A percentile compares a stretch with the other conserved stretches of the same genome.
These are phyloP conservation scores for Tetradesmus lagerheimii DNA, from an alignment of 139 green algal species.

Conservation along the genomic window DNA sequence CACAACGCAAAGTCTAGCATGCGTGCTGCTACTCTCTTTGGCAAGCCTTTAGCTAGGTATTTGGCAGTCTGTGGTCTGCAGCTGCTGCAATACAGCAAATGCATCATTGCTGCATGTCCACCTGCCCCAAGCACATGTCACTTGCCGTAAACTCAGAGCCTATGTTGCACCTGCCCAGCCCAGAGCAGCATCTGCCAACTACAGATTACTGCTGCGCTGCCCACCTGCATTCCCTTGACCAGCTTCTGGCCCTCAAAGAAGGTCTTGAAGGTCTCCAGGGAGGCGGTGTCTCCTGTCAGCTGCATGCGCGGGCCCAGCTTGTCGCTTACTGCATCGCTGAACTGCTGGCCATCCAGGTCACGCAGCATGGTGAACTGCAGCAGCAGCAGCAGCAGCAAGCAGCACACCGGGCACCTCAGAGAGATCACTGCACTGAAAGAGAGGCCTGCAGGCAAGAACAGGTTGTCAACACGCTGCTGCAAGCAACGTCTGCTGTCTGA, in stretches of 20 bases:
- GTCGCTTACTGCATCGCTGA: slow-evolving; percentile 82
- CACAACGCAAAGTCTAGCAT: background rate
- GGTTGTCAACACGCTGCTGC: too few species aligned
- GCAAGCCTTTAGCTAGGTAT: background rate
- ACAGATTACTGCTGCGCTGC: background rate
- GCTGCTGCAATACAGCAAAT: too few species aligned
- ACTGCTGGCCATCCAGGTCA: slow-evolving; percentile 80
- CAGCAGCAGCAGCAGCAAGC: background rate
- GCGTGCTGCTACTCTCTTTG: background rate
- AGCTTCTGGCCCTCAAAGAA: slow-evolving; percentile 65
- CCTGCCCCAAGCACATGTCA: background rate
- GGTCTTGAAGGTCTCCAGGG: slow-evolving; percentile 70
- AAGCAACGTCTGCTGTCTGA: too few species aligned
- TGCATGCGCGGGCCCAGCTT: slow-evolving; percentile 76
- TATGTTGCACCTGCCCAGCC: background rate
- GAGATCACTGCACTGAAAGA: too few species aligned
- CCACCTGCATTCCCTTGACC: slow-evolving; percentile 56
- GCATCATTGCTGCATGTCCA: background rate
- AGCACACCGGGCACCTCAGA: too few species aligned
- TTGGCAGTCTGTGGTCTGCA: too few species aligned
- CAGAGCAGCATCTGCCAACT: slow-evolving; percentile 18
- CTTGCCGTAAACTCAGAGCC: background rate
- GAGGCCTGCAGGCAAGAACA: too few species aligned
- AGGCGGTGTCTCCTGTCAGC: slow-evolving; percentile 66
- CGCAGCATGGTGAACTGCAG: slow-evolving; percentile 78